Evolutionary conservation across 148 eudicot species (phyloP), one percentile per base, ranked within the genome.

Genomic region (Chenopodium suecicum): DNA sequence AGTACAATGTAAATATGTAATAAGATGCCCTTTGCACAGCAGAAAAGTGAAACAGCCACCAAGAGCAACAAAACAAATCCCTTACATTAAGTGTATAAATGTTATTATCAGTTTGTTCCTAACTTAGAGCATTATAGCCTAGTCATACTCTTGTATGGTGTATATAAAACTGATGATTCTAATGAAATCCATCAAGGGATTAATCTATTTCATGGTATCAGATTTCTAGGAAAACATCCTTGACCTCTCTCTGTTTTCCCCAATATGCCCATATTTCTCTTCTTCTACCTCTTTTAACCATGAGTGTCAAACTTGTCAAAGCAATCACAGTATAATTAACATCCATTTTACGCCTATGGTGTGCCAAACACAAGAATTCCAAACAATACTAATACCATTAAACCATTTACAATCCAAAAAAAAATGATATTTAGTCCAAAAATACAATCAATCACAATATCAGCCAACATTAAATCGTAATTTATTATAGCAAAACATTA

Each of bases 271-370:
- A 31, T 31, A 31, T 31, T 31, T 31, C 32, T 31, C 32, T 1
- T 31, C 2, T 31, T 31, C 32, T 31, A 31, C 32, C 32, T 31
- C 4, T 13, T 41, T 54, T 48, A 41, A 54, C 31, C 79, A 32
- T 54, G 73, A 44, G 78, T n/a, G 60, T 25, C 64, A 62, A 69
- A 46, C 56, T 47, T 8, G 6, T 22, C 78, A 62, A 74, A 65
- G 22, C 64, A 79, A 65, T 25, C 25, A 8, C 29, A 23, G 14
- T 50, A 79, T 7, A 4, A 58, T 58, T 56, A 80, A 41, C 44
- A 41, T 41, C 0, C 44, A 41, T 41, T 0, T 41, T 41, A 41
- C 6, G 44, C 12, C 5, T 4, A 41, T 16, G 44, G 20, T 13
- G 5, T 20, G 60, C 70, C 34, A 75, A 81, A 32, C 54, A 60